Base-by-base conservation (phyloP, 2,329 filamentous ascomycete genomes). In the Fusarium ramigenum region DNA sequence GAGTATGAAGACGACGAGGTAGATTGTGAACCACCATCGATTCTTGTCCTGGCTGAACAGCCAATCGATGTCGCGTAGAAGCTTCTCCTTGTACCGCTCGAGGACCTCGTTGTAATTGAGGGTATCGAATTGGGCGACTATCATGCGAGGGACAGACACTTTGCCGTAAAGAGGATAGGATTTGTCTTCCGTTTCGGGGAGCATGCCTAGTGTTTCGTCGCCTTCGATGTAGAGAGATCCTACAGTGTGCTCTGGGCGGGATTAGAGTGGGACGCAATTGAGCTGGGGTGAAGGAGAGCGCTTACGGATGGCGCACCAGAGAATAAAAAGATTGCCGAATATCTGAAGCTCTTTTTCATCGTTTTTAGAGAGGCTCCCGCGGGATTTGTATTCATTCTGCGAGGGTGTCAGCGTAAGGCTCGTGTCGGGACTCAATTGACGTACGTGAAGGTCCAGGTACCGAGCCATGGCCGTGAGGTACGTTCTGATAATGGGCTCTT, bases 241-340 rank as follows among this genome's bases (percentile, higher is more conserved):
- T 2, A 83, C 82, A 0, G 83, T 84, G 52, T 87, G 83, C 9
- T 84, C 86, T 88, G 23, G 19, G 5, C 10, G 8, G 5, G 4
- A 43, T 64, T 34, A 59, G 39, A 42, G 32, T 23, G 21, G 42
- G 21, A 30, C 9, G 10, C 19, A 36, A 18, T 15, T 18, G 18
- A 43, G 8, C 12, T 1, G 8, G 36, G 19, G n/a, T 18, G 34
- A 28, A 16, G 28, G 6, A 32, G 47, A 42, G 37, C 16, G 81
- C 86, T 76, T 74, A 88, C 87, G 80, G 16, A 83, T 83, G 7
- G 83, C 84, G 70, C 87, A 85, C 84, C 85, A 86, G 2, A 88
- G 72, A 10, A 78, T 75, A 28, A 88, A 84, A 7, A 85, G 79
- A 15, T 82, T 81, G 2, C 69, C 63, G n/a, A 88, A 63, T 8